Base-by-base conservation (phyloP, 345 rosid species). In the Orychophragmus violaceus region DNA sequence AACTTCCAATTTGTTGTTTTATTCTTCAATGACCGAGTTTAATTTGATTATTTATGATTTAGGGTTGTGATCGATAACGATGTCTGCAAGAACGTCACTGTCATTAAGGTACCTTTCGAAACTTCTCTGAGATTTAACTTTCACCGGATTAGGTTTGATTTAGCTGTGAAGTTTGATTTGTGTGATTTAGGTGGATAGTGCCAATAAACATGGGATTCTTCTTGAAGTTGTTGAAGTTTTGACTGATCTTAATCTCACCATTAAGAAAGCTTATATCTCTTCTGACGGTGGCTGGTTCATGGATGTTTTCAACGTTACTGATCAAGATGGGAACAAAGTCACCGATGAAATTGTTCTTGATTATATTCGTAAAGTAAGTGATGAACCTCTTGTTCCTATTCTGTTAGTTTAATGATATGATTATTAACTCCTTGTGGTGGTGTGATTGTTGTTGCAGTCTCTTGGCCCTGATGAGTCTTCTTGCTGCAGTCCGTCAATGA, bases 221-320 rank as follows among this genome's bases (percentile, higher is more conserved):
- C 88, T 90, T 44, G 94, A 93, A 60, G 97, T 93, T 66, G 98
- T 93, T 22, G 97, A 90, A 76, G 81, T 90, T 53, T 83, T 93
- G 62, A 85, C 94, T 62, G 98, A 93, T 72, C 90, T 90, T 68
- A 85, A 90, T 71, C 96, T 93, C 62, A 80, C 82, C 55, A 79
- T 93, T 24, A 84, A 80, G 68, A 93, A 93, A 82, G 97, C 97
- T 50, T 90, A 93, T 77, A 88, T 93, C 58, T 88, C 96, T 21
- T 90, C 98, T 71, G 97, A 93, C 79, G 90, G 96, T 44, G 89
- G 87, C 19, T 93, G 98, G 98, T 86, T 93, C 69, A 93, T 93
- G 98, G 98, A 93, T 78, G 99, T 94, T 51, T 94, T 94, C 51
- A 85, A 90, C 64, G 97, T 90, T 24, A 88, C 88, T 52, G 95